phyloP scores from a whole-genome alignment of 768 basidiomycete species.

The Lyophyllum decastes region DNA sequence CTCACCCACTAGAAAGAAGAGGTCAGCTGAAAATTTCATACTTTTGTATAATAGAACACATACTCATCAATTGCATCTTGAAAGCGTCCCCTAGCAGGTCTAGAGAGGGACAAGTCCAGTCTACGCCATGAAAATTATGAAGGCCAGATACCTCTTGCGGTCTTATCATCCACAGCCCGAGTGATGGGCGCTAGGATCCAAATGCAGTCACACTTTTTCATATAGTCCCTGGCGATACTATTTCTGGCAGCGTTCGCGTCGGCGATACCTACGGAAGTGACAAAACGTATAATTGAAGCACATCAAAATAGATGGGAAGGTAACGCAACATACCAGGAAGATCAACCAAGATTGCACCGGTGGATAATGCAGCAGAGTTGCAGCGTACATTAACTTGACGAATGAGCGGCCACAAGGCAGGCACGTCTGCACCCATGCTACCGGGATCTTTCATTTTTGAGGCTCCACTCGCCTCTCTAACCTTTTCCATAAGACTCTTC shows the following conservation, averaged over 20 bases:
- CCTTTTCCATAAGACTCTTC: conserved; percentile 35
- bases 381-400: conserved; percentile 63
- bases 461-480: conserved; percentile 22
- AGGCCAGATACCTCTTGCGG: conserved; percentile 47
- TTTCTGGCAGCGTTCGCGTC: conserved; percentile 67
- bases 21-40: conserved; percentile 3
- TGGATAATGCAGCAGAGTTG: conserved; percentile 49
- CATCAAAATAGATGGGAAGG: not conserved
- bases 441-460: conserved; percentile 21
- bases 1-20: conserved; percentile 42
- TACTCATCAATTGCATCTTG: conserved; percentile 62
- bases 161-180: conserved; percentile 65
- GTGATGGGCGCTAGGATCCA: conserved; percentile 72
- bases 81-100: conserved; percentile 69
- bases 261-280: conserved; percentile 42
- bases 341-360: conserved; percentile 66
- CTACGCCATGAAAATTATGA: not conserved
- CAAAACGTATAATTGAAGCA: not conserved
- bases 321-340: conserved; percentile 47
- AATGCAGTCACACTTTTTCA: conserved; percentile 65
- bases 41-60: conserved; percentile 16
- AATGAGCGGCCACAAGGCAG: conserved; percentile 65
- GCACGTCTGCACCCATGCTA: conserved; percentile 27
- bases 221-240: conserved; percentile 64
- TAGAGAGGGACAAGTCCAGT: conserved; percentile 13